A percentile compares a stretch with the other conserved stretches of the same genome.
Evolutionary conservation across 371 early-diverging fungal species (phyloP).

Genomic region (Rhizopus stolonifer): DNA sequence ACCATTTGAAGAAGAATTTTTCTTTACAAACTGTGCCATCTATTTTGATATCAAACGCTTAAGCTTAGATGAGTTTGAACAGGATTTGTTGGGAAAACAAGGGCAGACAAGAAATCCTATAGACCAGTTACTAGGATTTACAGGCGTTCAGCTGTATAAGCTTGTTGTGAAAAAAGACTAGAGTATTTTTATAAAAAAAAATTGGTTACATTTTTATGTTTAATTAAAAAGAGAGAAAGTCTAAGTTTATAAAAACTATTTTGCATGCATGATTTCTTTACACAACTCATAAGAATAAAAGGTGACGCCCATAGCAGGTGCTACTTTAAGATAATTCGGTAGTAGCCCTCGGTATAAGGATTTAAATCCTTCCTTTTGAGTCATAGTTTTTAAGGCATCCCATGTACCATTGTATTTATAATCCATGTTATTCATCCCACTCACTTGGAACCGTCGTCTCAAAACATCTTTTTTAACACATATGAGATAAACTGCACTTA

Average conservation of each 20-base stretch:
- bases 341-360: constrained; percentile 66
- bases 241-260: constrained; percentile 7
- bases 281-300: constrained; percentile 82
- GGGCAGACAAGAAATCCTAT: neutral
- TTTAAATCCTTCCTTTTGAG: constrained; percentile 66
- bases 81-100: neutral
- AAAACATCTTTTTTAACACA: constrained; percentile 79
- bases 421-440: constrained; percentile 70
- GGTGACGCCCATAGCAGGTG: constrained; percentile 85
- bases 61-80: neutral
- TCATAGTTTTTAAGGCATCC: constrained; percentile 71
- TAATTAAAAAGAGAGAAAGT: neutral
- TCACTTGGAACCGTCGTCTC: constrained; percentile 85
- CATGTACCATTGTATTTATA: constrained; percentile 78
- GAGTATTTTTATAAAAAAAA: too few relatives aligned
- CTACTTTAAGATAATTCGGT: constrained; percentile 83
- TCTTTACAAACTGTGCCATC: constrained; percentile 32
- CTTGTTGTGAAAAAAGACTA: neutral
- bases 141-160: neutral
- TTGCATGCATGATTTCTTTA: constrained; percentile 51
- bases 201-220: neutral
- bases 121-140: neutral
- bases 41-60: constrained; percentile 14
- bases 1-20: constrained; percentile 24
- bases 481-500: too few relatives aligned